These are phyloP conservation scores for Xylariaceae sp. DNA, from an alignment of 2,329 filamentous ascomycete genomes.

Conservation along the genomic window DNA sequence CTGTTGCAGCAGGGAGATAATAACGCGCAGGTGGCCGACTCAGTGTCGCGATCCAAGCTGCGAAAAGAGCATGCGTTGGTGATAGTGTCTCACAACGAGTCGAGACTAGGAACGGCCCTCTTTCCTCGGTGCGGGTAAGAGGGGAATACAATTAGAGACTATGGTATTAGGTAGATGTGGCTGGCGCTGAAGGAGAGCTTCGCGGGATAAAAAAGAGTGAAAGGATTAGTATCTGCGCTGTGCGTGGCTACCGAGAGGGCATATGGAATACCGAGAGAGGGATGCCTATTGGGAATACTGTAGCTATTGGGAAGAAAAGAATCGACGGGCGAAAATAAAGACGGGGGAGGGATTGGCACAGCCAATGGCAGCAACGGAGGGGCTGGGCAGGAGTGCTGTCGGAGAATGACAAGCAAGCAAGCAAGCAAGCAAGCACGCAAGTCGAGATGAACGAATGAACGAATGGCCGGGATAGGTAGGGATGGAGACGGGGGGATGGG, in stretches of 20 bases:
- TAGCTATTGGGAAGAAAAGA: not conserved
- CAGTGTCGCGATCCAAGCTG: conserved; percentile 18
- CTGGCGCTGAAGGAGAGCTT: conserved; percentile 5
- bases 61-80: conserved; percentile 14
- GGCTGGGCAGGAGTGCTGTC: conserved; percentile 9
- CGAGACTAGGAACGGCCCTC: conserved; percentile 28
- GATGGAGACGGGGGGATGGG: not conserved
- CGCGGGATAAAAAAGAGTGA: conserved; percentile 6
- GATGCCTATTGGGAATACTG: too few relatives aligned
- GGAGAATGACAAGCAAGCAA: not conserved
- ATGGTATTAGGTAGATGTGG: conserved; percentile 15
- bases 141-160: conserved; percentile 15
- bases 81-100: conserved; percentile 32
- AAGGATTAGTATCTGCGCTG: conserved; percentile 1
- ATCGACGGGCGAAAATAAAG: conserved; percentile 14
- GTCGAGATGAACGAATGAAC: not conserved
- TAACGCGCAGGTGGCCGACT: conserved; percentile 2
- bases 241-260: not conserved
- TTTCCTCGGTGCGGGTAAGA: conserved; percentile 21
- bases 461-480: not conserved
- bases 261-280: not conserved
- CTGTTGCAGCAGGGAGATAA: conserved; percentile 3
- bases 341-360: conserved; percentile 6
- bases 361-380: conserved; percentile 20
- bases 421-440: not conserved